Evolutionary conservation across 176 grass and related monocot species (phyloP).

Genomic region (Oryza rufipogon): DNA sequence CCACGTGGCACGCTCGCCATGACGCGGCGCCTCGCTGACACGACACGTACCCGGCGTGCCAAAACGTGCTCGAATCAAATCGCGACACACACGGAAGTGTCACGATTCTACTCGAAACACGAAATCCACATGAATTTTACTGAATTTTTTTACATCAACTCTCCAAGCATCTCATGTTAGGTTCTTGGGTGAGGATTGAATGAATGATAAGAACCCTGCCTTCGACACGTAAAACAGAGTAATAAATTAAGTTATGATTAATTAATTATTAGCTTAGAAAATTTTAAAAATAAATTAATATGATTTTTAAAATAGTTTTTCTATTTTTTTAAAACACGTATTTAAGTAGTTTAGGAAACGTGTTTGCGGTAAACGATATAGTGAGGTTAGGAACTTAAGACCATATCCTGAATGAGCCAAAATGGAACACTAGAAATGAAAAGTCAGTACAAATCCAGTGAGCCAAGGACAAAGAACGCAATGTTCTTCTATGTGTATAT

Average conservation of each 20-base stretch:
- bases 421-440: background rate
- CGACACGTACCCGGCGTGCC: background rate
- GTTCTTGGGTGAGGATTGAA: too few species aligned
- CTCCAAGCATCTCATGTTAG: too few species aligned
- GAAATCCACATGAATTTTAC: background rate
- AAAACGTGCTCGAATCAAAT: background rate
- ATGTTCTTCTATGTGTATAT: background rate
- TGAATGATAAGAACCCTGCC: too few species aligned
- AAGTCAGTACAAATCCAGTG: background rate
- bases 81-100: background rate
- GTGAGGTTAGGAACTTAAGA: too few species aligned
- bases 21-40: background rate
- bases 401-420: background rate
- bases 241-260: too few species aligned
- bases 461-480: slow-evolving; percentile 7
- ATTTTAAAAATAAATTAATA: too few species aligned
- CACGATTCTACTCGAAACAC: background rate
- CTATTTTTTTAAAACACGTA: too few species aligned
- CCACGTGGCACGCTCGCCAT: slow-evolving; percentile 3
- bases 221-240: too few species aligned
- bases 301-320: too few species aligned
- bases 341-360: too few species aligned
- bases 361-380: too few species aligned
- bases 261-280: too few species aligned
- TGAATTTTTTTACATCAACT: background rate